These are phyloP conservation scores for Calonectria multiphialidica DNA, from an alignment of 2,329 filamentous ascomycete species.

Conservation along the genomic window DNA sequence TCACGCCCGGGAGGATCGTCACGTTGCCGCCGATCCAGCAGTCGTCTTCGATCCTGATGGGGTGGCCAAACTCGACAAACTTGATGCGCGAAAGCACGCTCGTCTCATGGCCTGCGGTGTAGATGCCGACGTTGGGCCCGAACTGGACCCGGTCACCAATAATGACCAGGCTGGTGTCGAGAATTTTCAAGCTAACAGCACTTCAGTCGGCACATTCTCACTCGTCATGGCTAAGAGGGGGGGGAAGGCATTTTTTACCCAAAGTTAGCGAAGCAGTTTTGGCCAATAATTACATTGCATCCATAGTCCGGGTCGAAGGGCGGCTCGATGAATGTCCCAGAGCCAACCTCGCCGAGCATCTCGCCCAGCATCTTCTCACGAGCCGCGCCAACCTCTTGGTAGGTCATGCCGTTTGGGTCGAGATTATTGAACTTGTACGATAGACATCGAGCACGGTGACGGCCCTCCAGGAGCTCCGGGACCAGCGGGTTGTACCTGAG, in stretches of 20 bases:
- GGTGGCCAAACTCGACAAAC: constrained; percentile 59
- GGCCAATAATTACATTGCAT: constrained; percentile 72
- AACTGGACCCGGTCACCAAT: constrained; percentile 80
- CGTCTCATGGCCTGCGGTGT: constrained; percentile 78
- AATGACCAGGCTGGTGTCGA: constrained; percentile 78
- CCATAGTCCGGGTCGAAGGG: constrained; percentile 75
- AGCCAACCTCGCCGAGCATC: constrained; percentile 36
- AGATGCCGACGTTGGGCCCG: constrained; percentile 79
- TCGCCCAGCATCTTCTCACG: constrained; percentile 24
- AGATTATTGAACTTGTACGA: constrained; percentile 40
- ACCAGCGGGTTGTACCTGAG: constrained; percentile 36
- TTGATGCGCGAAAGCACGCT: constrained; percentile 65
- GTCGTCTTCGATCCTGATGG: constrained; percentile 63
- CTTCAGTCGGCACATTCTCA: not conserved
- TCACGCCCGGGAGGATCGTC: constrained; percentile 64
- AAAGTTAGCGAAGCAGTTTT: constrained; percentile 72
- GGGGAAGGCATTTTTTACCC: constrained; percentile 38
- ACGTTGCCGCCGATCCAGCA: constrained; percentile 66
- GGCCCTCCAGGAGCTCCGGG: constrained; percentile 33
- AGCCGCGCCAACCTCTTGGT: constrained; percentile 17
- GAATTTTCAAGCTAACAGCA: constrained; percentile 64
- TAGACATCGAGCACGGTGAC: constrained; percentile 35
- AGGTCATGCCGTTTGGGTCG: constrained; percentile 35
- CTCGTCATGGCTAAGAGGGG: not conserved
- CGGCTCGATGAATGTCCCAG: constrained; percentile 68